Evolutionary conservation across 2,329 filamentous ascomycete species (phyloP).

Genomic region (Aspergillus puulaauensis): DNA sequence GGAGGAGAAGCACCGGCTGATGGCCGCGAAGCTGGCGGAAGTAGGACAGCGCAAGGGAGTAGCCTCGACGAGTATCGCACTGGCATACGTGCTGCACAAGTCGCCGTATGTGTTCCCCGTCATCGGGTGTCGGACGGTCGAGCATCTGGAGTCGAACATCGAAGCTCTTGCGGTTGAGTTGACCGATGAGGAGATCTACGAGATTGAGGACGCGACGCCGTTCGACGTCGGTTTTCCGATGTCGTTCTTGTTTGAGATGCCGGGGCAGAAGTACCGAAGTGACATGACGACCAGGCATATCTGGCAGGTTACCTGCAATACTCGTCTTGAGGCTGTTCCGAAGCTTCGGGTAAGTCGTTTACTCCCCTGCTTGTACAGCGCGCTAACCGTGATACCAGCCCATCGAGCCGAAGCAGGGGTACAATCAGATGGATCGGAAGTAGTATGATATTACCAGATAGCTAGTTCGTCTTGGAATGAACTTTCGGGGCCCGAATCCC

Average conservation of each 20-base stretch:
- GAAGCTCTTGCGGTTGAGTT: not conserved
- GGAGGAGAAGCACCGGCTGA: not conserved
- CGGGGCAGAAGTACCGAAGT: not conserved
- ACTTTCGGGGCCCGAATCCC: not conserved
- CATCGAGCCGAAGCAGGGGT: not conserved
- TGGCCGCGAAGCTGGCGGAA: not conserved
- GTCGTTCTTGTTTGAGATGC: not conserved
- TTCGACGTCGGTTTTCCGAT: conserved; percentile 3
- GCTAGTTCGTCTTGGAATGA: not conserved
- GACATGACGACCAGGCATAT: not conserved
- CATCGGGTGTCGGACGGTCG: not conserved
- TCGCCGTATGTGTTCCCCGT: not conserved
- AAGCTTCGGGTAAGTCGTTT: not conserved
- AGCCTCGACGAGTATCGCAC: not conserved
- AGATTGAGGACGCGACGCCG: not conserved
- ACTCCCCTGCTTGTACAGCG: not conserved
- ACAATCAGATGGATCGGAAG: conserved; percentile 1
- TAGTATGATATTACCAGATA: not conserved
- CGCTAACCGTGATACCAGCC: not conserved
- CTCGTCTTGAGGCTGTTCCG: not conserved
- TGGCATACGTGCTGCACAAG: conserved; percentile 5
- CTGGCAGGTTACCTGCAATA: not conserved
- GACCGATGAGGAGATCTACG: not conserved
- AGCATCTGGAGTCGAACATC: not conserved
- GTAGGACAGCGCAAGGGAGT: not conserved